A percentile compares a stretch with the other conserved stretches of the same genome.
These are phyloP conservation scores for Durusdinium trenchii DNA, from an alignment of 73 alveolate genomes.

Conservation along the genomic window DNA sequence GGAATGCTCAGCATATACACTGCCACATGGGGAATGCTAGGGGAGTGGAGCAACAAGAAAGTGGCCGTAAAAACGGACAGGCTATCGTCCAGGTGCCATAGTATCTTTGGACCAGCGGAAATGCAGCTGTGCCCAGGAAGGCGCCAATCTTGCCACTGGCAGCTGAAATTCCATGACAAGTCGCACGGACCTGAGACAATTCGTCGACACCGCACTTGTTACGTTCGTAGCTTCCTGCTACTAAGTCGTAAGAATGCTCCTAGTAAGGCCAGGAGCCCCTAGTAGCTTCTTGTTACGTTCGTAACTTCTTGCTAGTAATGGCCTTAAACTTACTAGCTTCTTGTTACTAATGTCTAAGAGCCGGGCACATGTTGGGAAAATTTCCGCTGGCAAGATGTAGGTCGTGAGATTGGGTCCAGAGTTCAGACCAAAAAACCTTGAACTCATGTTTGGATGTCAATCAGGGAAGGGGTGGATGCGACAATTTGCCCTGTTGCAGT, in stretches of 20 bases:
- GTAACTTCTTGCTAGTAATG: too few relatives aligned
- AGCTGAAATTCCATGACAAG: slow-evolving; percentile 79
- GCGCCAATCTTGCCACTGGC: slow-evolving; percentile 85
- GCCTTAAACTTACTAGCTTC: too few relatives aligned
- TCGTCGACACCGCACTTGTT: background rate
- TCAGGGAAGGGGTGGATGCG: background rate
- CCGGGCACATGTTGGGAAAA: slow-evolving; percentile 66
- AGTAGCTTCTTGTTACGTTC: too few relatives aligned
- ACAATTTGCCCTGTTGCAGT: background rate
- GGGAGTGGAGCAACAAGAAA: background rate
- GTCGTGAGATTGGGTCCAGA: slow-evolving; percentile 77
- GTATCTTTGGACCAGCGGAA: slow-evolving; percentile 39
- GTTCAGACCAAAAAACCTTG: slow-evolving; percentile 22
- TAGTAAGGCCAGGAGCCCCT: too few relatives aligned
- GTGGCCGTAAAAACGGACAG: background rate
- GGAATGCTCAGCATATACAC: background rate
- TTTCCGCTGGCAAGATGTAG: slow-evolving; percentile 66
- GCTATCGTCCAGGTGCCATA: background rate
- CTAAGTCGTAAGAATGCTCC: too few relatives aligned
- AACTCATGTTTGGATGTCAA: background rate
- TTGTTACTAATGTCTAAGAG: too few relatives aligned
- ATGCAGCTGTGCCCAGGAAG: slow-evolving; percentile 48
- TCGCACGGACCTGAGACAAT: slow-evolving; percentile 1
- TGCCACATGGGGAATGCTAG: background rate
- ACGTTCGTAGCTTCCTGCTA: too few relatives aligned